phyloP scores from a whole-genome alignment of 31 red algal species.

The Asparagopsis taxiformis region DNA sequence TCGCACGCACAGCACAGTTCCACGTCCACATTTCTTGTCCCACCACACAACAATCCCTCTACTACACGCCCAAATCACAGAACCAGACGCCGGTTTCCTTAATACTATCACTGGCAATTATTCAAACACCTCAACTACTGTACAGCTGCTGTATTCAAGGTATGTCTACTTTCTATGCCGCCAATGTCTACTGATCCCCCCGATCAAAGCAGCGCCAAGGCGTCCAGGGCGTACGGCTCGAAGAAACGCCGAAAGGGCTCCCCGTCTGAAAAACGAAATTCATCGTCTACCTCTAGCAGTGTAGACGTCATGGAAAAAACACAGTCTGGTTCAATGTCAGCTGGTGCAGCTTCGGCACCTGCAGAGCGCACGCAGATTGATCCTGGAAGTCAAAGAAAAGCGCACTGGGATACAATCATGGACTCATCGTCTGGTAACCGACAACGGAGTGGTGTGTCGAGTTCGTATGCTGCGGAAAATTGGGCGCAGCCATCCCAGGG shows the following conservation, averaged over 20 bases:
- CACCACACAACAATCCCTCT: no score
- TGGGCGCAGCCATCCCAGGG: not conserved
- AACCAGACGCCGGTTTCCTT: no score
- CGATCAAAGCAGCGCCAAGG: not conserved
- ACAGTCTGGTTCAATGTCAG: not conserved
- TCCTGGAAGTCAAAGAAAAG: not conserved
- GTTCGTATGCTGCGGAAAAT: not conserved
- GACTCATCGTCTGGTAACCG: not conserved
- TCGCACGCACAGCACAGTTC: no score
- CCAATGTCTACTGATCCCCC: not conserved
- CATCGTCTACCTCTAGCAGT: not conserved
- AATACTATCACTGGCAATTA: no score
- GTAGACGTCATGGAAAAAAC: not conserved
- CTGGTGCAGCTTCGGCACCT: not conserved
- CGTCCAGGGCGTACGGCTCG: not conserved
- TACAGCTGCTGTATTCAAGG: no score
- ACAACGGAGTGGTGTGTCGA: not conserved
- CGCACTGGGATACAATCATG: not conserved
- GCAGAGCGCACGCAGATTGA: not conserved
- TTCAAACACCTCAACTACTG: no score
- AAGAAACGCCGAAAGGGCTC: not conserved
- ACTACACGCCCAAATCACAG: no score
- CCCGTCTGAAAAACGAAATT: not conserved
- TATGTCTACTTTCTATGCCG: not conserved
- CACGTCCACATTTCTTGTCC: no score